Percentiles rank a stretch among this genome's conserved stretches.
Evolutionary conservation across 306 rosid species (phyloP).

Genomic region (Vigna hirtella): DNA sequence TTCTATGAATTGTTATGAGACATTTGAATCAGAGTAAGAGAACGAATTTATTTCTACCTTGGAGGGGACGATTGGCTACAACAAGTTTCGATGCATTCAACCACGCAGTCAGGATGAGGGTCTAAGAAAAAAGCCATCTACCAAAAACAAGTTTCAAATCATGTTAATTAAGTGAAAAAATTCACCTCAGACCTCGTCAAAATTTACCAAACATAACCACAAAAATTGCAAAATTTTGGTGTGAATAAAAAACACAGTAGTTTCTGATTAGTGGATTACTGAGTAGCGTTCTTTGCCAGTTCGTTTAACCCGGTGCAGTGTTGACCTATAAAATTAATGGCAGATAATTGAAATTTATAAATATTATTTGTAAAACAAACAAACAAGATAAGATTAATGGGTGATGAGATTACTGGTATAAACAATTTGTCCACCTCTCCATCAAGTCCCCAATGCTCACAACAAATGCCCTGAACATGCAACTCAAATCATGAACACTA

Average conservation of each 20-base stretch:
- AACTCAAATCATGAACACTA: background rate
- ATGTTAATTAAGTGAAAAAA: background rate
- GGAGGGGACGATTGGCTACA: conserved; percentile 18
- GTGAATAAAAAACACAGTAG: background rate
- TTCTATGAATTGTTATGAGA: no score
- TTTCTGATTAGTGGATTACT: background rate
- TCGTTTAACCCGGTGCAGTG: conserved; percentile 12
- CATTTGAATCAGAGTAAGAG: no score
- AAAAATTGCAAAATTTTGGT: no score
- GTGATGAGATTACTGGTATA: conserved; percentile 10
- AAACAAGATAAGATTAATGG: background rate
- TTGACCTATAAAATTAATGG: conserved; percentile 9
- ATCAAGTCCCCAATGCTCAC: conserved; percentile 17
- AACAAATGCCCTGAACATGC: conserved; percentile 7
- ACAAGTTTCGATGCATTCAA: conserved; percentile 1
- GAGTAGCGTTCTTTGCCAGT: conserved; percentile 15
- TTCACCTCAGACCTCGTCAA: background rate
- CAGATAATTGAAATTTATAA: background rate
- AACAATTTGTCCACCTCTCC: conserved; percentile 34
- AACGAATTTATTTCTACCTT: background rate
- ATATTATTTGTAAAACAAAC: background rate
- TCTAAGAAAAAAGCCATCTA: conserved; percentile 21
- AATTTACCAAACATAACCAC: no score
- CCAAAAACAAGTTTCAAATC: background rate
- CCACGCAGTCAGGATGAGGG: conserved; percentile 12